Evolutionary conservation across 78 protist species (phyloP).

Genomic region (Polysphondylium violaceum): DNA sequence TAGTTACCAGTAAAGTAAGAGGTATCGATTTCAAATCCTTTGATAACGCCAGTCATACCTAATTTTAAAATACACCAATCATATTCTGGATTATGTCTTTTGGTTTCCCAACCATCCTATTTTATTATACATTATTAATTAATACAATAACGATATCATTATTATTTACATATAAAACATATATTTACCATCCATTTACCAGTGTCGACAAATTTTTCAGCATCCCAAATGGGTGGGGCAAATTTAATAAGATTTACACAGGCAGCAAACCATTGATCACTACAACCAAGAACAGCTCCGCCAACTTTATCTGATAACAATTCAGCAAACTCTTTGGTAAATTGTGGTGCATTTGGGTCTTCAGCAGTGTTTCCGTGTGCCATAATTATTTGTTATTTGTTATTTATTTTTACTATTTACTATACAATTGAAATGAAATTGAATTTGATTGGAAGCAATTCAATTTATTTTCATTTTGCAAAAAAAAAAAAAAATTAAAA

Average conservation of each 20-base stretch:
- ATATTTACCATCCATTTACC: slow-evolving; percentile 77
- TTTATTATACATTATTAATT: neutral
- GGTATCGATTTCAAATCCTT: slow-evolving; percentile 87
- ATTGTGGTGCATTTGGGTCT: slow-evolving; percentile 24
- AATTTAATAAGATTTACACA: slow-evolving; percentile 63
- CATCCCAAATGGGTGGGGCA: slow-evolving; percentile 53
- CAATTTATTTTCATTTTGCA: too few relatives aligned
- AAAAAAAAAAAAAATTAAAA: neutral
- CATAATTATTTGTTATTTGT: neutral
- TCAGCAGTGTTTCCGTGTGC: neutral
- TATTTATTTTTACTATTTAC: neutral
- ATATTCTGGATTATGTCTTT: slow-evolving; percentile 87
- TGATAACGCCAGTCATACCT: slow-evolving; percentile 84
- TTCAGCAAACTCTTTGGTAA: slow-evolving; percentile 44
- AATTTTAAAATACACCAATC: slow-evolving; percentile 90
- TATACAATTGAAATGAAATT: neutral
- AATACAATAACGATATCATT: neutral
- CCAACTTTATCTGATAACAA: slow-evolving; percentile 68
- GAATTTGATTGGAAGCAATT: neutral
- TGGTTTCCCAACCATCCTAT: slow-evolving; percentile 95
- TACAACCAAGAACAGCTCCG: slow-evolving; percentile 50
- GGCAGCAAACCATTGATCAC: slow-evolving; percentile 76
- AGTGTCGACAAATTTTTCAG: slow-evolving; percentile 64
- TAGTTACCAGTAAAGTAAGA: slow-evolving; percentile 91
- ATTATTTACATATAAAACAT: neutral